Percentiles rank a stretch among this genome's conserved stretches.
These are phyloP conservation scores for Boletus albobrunnescens DNA, from an alignment of 1,284 basidiomycete species.

Conservation along the genomic window DNA sequence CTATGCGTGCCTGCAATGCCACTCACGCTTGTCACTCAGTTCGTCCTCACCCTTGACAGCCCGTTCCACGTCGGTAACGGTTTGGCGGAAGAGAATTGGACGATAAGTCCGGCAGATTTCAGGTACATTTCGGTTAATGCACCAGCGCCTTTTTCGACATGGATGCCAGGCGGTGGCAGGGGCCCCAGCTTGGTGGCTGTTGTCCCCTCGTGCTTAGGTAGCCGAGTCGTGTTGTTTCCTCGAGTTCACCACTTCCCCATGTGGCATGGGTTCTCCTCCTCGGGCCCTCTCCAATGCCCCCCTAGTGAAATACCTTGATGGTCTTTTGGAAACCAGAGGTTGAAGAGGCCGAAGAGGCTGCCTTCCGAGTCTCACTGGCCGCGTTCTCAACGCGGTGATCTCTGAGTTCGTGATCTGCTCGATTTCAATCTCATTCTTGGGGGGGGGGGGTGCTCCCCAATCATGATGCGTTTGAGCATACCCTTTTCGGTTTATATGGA, in stretches of 20 bases:
- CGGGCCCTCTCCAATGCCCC: not conserved
- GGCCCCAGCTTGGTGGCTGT: too few relatives aligned
- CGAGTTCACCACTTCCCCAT: too few relatives aligned
- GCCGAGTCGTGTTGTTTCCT: too few relatives aligned
- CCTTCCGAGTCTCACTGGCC: constrained; percentile 69
- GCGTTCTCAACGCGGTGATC: constrained; percentile 46
- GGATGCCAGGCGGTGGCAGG: too few relatives aligned
- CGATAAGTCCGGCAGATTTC: constrained; percentile 45
- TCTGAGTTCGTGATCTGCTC: constrained; percentile 55
- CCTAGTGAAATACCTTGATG: constrained; percentile 60
- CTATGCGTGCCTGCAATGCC: constrained; percentile 17
- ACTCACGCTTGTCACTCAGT: too few relatives aligned
- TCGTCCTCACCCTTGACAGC: constrained; percentile 12
- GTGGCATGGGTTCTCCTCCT: too few relatives aligned
- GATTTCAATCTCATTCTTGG: constrained; percentile 54
- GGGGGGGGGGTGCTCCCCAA: constrained; percentile 43
- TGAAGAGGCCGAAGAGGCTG: constrained; percentile 54
- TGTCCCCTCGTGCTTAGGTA: too few relatives aligned
- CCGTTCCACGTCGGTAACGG: constrained; percentile 21
- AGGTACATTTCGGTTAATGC: constrained; percentile 38
- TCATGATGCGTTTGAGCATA: constrained; percentile 34
- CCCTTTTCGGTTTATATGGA: not conserved
- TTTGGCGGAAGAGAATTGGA: constrained; percentile 46
- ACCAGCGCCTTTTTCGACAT: constrained; percentile 50
- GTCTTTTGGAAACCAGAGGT: constrained; percentile 69